Base-by-base conservation (phyloP, 31 red algal genomes). In the Pterothamnion heteromorphum region DNA sequence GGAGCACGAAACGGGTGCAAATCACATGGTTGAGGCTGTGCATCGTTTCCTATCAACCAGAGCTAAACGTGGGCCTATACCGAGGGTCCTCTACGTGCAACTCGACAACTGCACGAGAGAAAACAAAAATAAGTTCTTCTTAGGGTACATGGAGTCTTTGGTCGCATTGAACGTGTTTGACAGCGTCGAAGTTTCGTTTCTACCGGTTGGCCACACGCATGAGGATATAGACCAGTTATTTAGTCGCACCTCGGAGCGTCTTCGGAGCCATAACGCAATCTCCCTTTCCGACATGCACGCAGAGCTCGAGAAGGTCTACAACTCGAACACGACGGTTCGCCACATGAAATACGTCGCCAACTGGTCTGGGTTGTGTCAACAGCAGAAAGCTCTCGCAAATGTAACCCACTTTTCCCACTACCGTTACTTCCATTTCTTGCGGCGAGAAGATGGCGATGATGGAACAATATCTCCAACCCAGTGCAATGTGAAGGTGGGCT, bases 151-250 rank as follows among this genome's bases (percentile, higher is more conserved):
- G 23, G 74, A 82, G 27, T 81, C 28, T 92, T 36, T 92, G n/a
- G 90, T 92, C 4, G 4, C 36, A 5, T 51, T 0, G 35, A 35
- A 4, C 0, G 72, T 92, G 20, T 92, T 24, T 44, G 44, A 82
- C 0, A 37, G 41, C 35, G n/a, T 80, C 0, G 0, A 83, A 38
- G 72, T 21, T 1, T 18, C 14, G 5, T 90, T 90, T 35, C 57
- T 74, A 9, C 88, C 57, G 1, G 57, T 74, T 1, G 90, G 90
- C 31, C 90, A 92, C 24, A 90, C 88, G 1, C 88, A 90, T 14
- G 41, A 74, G 41, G 87, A 89, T 33, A 89, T 89, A 3, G 44
- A 90, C 33, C 57, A 90, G 36, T 33, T 3, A 1, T 90, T 90
- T 14, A 36, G 23, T 20, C 3, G 88, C 2, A 74, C 57, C n/a